Conservation (phyloP, 2,329 filamentous ascomycete genomes). For the Emmonsiellopsis sp. region DNA sequence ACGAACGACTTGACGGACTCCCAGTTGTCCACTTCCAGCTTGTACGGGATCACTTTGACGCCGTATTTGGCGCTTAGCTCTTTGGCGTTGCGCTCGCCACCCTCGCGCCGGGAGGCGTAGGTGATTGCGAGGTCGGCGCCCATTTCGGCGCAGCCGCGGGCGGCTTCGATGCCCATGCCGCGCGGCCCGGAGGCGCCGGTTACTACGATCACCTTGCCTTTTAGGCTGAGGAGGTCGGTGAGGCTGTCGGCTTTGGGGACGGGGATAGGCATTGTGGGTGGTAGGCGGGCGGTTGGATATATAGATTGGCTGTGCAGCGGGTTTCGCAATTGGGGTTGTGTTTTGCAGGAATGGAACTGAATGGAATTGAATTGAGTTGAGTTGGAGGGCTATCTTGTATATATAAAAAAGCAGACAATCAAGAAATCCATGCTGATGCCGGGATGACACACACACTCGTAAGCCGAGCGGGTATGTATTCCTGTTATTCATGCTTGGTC, state of each 20-base stretch:
- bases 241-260: conserved; percentile 11
- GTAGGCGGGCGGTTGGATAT: too few species aligned
- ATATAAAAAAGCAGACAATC: too few species aligned
- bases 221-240: conserved; percentile 27
- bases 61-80: conserved; percentile 52
- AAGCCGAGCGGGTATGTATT: too few species aligned
- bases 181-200: conserved; percentile 50
- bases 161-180: conserved; percentile 60
- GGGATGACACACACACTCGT: too few species aligned
- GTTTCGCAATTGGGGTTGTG: too few species aligned
- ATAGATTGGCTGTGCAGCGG: too few species aligned
- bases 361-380: too few species aligned
- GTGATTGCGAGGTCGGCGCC: conserved; percentile 59
- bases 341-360: too few species aligned
- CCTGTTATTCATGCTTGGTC: too few species aligned
- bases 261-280: conserved; percentile 15
- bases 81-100: conserved; percentile 58
- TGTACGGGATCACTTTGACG: conserved; percentile 60
- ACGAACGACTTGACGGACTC: conserved; percentile 49
- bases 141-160: conserved; percentile 56
- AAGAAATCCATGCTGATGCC: too few species aligned
- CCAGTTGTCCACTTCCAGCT: conserved; percentile 52
- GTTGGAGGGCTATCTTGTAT: too few species aligned
- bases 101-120: conserved; percentile 52
- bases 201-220: conserved; percentile 39